These are phyloP conservation scores for Kuraishia hungarica DNA, from an alignment of 805 yeast genomes.

Conservation along the genomic window DNA sequence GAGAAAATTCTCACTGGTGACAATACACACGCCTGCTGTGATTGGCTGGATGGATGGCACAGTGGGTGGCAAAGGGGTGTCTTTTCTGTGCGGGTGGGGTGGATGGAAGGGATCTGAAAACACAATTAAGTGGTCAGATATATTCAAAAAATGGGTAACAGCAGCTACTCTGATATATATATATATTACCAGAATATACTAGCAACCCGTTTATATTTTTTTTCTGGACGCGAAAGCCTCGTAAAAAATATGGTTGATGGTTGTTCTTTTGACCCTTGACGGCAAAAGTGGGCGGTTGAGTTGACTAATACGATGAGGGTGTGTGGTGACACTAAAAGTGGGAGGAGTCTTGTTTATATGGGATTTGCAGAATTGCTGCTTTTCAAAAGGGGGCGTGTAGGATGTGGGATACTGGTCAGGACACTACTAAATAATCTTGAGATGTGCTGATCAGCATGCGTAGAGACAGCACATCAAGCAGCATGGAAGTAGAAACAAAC, in stretches of 20 bases:
- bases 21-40: not conserved
- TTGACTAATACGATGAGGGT: not conserved
- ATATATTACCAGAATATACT: not conserved
- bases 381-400: not conserved
- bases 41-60: constrained; percentile 4
- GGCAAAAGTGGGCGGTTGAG: not conserved
- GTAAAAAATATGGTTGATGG: not conserved
- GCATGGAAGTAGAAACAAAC: too few species aligned
- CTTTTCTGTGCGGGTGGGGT: constrained; percentile 1
- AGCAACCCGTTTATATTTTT: not conserved
- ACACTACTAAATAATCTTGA: too few species aligned
- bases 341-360: not conserved
- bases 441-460: too few species aligned
- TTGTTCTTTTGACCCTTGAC: not conserved
- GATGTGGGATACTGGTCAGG: not conserved
- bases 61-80: not conserved
- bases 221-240: not conserved
- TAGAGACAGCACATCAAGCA: too few species aligned
- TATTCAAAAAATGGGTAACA: constrained; percentile 1
- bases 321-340: not conserved
- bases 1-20: constrained; percentile 2
- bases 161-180: not conserved
- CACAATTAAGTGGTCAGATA: constrained; percentile 29
- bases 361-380: not conserved
- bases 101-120: constrained; percentile 18